Evolutionary conservation across 169 alveolate species (phyloP).

Genomic region (Sarcocystis neurona): DNA sequence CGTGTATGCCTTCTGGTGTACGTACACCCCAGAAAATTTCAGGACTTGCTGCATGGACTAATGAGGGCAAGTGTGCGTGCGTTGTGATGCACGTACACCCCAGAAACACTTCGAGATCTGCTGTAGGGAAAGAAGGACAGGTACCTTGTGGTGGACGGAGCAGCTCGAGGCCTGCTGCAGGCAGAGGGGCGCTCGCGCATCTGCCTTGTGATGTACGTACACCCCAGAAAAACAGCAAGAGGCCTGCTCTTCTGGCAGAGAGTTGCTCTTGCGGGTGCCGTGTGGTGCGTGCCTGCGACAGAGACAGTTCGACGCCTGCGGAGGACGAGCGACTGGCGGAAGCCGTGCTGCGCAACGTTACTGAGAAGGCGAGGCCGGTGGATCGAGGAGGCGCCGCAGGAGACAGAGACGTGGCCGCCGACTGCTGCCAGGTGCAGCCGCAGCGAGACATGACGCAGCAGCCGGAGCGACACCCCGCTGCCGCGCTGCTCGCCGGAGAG

Average conservation of each 20-base stretch:
- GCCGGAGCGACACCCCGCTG: background rate
- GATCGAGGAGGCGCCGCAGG: constrained; percentile 25
- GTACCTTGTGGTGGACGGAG: background rate
- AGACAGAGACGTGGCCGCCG: background rate
- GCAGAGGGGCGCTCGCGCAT: background rate
- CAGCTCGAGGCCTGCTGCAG: background rate
- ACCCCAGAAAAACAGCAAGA: background rate
- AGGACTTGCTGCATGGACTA: too few species aligned
- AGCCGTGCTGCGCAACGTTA: constrained; percentile 58
- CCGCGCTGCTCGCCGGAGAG: too few species aligned
- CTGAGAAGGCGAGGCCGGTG: constrained; percentile 55
- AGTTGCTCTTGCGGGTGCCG: background rate
- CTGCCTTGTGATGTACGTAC: background rate
- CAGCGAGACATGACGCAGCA: constrained; percentile 47
- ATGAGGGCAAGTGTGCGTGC: too few species aligned
- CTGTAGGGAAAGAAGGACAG: background rate
- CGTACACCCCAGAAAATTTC: too few species aligned
- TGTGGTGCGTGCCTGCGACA: background rate
- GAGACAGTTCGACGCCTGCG: constrained; percentile 32
- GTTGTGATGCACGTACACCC: too few species aligned
- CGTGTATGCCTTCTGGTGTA: too few species aligned
- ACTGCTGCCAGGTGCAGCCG: constrained; percentile 44
- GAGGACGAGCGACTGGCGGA: constrained; percentile 56
- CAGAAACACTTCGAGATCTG: too few species aligned
- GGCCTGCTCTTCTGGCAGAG: background rate